Base-by-base conservation (phyloP, 148 eudicot species). In the Amaranthus palmeri region DNA sequence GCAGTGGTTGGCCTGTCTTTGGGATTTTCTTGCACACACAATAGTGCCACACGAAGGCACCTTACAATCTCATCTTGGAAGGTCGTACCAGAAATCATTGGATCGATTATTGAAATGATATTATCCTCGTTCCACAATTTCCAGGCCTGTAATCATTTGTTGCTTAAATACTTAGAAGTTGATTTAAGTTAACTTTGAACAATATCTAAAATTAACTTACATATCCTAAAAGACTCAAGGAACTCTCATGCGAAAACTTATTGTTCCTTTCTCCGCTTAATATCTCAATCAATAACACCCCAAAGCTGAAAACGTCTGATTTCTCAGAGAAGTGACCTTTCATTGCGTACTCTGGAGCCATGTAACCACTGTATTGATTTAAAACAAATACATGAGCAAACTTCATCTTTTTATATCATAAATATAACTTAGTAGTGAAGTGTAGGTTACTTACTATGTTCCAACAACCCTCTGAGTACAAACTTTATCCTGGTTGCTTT, bases 381-480 rank as follows among this genome's bases (percentile, higher is more conserved):
- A 25, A 25, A 25, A 25, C 36, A 25, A 25, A 0, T 25, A 25
- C 36, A 25, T 25, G 36, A 25, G 36, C 36, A 25, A 25, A 25
- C 36, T 25, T 25, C 36, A 25, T 25, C 36, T 25, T 25, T 25
- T 25, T 25, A 25, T 25, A 25, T 25, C 36, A 25, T 25, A 25
- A 25, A 25, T 25, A 25, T 25, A 25, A 25, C 36, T 25, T 6
- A 25, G 2, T 25, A 25, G 36, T 25, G 36, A 25, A 25, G 36
- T 2, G 36, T 25, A 25, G 36, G 36, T 54, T 53, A 70, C 79
- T 78, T 59, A 78, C 81, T 78, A 73, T 18, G 81, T 78, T 68
- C 81, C 81, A 10, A 78, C 73, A 6, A 78, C 36, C 36, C 61
- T 58, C 61, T 15, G 61, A 58, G 61, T 15, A 58, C 15, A 15